phyloP scores from a whole-genome alignment of 2,329 filamentous ascomycete species.

The Colletotrichum eremochloae region DNA sequence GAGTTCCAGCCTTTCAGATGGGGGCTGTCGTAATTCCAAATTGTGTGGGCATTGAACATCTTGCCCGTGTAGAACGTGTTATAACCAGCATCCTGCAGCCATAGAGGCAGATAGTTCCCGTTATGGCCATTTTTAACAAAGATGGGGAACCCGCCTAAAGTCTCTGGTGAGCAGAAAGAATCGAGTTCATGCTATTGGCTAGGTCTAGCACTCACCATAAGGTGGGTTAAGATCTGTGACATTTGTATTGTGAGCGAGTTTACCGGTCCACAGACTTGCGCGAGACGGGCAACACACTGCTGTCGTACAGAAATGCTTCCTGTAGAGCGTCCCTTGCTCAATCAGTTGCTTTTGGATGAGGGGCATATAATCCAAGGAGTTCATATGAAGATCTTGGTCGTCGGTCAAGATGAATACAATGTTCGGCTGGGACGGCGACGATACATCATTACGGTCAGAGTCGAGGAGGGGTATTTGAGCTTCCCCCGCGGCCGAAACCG shows the following conservation, averaged over 20 bases:
- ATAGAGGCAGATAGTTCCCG: conserved; percentile 63
- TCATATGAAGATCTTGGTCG: conserved; percentile 74
- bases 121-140: conserved; percentile 65
- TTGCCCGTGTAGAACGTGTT: conserved; percentile 69
- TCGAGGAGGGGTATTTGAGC: conserved; percentile 30
- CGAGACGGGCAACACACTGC: conserved; percentile 75
- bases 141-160: conserved; percentile 59
- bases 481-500: conserved; percentile 1
- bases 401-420: conserved; percentile 76
- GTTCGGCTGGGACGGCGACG: conserved; percentile 58
- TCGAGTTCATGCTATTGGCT: accelerated
- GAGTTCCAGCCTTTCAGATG: conserved; percentile 68
- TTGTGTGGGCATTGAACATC: conserved; percentile 65
- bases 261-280: conserved; percentile 72
- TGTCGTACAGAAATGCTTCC: conserved; percentile 74
- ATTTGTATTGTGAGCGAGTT: conserved; percentile 74
- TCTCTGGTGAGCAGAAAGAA: conserved; percentile 38
- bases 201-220: conserved; percentile 64
- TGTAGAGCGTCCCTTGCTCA: conserved; percentile 69
- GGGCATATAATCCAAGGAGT: conserved; percentile 71
- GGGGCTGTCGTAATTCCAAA: conserved; percentile 64
- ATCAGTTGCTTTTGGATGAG: conserved; percentile 66
- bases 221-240: conserved; percentile 67
- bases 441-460: conserved; percentile 10
- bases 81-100: conserved; percentile 65